These are phyloP conservation scores for Notholithocarpus densiflorus DNA, from an alignment of 306 rosid species.

Conservation along the genomic window DNA sequence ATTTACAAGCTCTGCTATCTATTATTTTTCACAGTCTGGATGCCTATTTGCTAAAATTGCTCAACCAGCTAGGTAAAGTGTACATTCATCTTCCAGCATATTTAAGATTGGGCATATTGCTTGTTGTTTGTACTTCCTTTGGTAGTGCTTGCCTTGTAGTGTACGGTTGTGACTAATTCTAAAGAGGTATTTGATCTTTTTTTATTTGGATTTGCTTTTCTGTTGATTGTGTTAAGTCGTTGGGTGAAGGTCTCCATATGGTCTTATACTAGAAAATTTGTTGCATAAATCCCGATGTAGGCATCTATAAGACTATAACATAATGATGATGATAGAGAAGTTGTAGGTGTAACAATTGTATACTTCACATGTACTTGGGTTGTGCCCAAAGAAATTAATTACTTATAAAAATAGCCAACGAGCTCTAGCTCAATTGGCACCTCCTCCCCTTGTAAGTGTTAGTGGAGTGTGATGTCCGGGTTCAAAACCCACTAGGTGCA, in stretches of 20 bases:
- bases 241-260: background rate
- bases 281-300: too few relatives aligned
- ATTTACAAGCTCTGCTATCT: conserved; percentile 61
- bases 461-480: too few relatives aligned
- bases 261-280: too few relatives aligned
- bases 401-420: too few relatives aligned
- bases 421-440: too few relatives aligned
- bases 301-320: too few relatives aligned
- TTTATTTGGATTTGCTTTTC: background rate
- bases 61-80: conserved; percentile 44
- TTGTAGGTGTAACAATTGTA: too few relatives aligned
- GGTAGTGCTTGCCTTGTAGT: background rate
- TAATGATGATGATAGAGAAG: too few relatives aligned
- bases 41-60: conserved; percentile 45
- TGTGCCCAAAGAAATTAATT: too few relatives aligned
- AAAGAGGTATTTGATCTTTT: background rate
- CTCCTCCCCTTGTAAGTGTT: too few relatives aligned
- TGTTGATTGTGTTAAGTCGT: background rate
- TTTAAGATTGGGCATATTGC: background rate
- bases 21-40: conserved; percentile 48
- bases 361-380: too few relatives aligned
- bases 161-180: background rate
- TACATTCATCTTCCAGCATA: background rate
- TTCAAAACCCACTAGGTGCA: too few relatives aligned
- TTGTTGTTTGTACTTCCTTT: background rate